Conservation (phyloP, 2,329 filamentous ascomycete genomes). For the Bipolaris cookei region DNA sequence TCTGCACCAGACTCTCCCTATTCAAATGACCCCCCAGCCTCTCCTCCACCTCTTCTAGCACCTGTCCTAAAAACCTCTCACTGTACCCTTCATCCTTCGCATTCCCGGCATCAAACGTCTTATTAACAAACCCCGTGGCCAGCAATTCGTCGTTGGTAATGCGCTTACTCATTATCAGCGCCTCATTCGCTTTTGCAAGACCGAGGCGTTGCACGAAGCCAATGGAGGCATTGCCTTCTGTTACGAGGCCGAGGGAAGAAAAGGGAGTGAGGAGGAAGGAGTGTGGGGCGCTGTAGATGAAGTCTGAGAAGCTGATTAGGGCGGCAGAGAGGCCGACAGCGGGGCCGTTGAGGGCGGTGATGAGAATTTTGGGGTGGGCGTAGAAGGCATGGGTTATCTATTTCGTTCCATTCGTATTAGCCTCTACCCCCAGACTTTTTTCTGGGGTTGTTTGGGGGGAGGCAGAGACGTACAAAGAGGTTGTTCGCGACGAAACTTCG, state of each 20-base stretch:
- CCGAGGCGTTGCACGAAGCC: conserved; percentile 83
- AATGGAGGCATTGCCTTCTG: conserved; percentile 81
- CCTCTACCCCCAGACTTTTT: no score
- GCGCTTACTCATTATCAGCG: conserved; percentile 85
- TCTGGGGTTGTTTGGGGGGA: not conserved
- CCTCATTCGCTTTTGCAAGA: conserved; percentile 84
- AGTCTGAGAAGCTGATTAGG: conserved; percentile 82
- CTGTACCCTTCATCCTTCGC: conserved; percentile 58
- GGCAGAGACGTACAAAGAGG: conserved; percentile 52
- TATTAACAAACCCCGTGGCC: conserved; percentile 82
- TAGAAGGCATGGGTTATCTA: conserved; percentile 91
- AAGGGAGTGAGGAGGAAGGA: conserved; percentile 92
- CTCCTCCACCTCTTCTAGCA: conserved; percentile 81
- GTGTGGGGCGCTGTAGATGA: conserved; percentile 82
- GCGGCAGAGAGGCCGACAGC: conserved; percentile 88
- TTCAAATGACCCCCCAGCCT: conserved; percentile 79
- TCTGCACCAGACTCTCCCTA: conserved; percentile 76
- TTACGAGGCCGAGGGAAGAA: conserved; percentile 84
- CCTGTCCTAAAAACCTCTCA: conserved; percentile 71
- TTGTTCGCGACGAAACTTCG: conserved; percentile 81
- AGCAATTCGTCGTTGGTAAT: conserved; percentile 77
- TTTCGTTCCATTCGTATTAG: not conserved
- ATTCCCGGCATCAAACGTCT: conserved; percentile 69
- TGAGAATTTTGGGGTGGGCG: conserved; percentile 90
- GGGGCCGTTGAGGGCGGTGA: conserved; percentile 90